Evolutionary conservation across 768 basidiomycete genomes (phyloP).

Genomic region (Russula foetens): DNA sequence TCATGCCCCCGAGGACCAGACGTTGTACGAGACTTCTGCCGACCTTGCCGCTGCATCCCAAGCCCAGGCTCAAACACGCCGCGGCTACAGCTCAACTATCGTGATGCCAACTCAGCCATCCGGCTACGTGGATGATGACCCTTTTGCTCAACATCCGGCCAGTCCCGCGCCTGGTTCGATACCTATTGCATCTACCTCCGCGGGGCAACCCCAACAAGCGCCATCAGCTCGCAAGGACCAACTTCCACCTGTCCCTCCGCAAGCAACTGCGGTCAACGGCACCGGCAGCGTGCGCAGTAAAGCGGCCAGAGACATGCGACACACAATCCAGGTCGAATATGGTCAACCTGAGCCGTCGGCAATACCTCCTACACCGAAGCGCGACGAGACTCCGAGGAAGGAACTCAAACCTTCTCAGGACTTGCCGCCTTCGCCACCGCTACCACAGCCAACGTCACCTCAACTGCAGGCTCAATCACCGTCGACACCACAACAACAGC

Average conservation of each 20-base stretch:
- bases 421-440: neutral
- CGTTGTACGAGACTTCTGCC: slow-evolving; percentile 60
- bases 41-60: slow-evolving; percentile 43
- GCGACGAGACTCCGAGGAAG: slow-evolving; percentile 14
- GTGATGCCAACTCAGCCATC: slow-evolving; percentile 37
- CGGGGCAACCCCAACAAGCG: slow-evolving; percentile 12
- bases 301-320: slow-evolving; percentile 47
- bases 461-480: neutral
- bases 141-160: slow-evolving; percentile 38
- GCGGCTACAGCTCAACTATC: slow-evolving; percentile 29
- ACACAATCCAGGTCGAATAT: slow-evolving; percentile 97
- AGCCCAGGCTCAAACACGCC: slow-evolving; percentile 24
- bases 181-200: slow-evolving; percentile 24
- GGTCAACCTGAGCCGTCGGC: slow-evolving; percentile 42
- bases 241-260: slow-evolving; percentile 8
- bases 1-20: slow-evolving; percentile 35
- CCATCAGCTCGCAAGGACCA: slow-evolving; percentile 12
- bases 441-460: neutral
- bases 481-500: slow-evolving; percentile 5
- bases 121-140: slow-evolving; percentile 54
- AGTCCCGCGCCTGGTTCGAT: slow-evolving; percentile 30
- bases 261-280: slow-evolving; percentile 25
- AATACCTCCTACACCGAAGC: slow-evolving; percentile 9
- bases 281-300: slow-evolving; percentile 37
- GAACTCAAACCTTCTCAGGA: neutral